phyloP scores from a whole-genome alignment of 1,284 basidiomycete species.

The Papiliotrema nemorosa region DNA sequence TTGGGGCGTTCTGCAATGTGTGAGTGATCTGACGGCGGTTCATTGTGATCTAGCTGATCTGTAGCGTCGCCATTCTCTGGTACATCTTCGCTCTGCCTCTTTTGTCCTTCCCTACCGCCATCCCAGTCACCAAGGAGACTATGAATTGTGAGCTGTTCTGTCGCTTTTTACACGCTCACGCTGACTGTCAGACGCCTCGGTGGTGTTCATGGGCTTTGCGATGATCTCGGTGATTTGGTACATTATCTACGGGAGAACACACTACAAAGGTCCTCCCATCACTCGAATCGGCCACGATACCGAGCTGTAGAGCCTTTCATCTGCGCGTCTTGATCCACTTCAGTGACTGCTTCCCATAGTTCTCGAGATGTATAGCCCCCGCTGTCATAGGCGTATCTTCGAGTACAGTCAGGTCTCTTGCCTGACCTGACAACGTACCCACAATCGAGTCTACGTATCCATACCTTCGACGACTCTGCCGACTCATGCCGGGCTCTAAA shows the following conservation, averaged over 20 bases:
- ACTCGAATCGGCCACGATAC: slow-evolving; percentile 3
- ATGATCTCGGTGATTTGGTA: slow-evolving; percentile 60
- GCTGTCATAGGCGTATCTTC: too few species aligned
- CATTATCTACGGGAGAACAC: slow-evolving; percentile 46
- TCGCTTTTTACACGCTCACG: not conserved
- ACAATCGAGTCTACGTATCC: too few species aligned
- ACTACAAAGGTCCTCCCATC: slow-evolving; percentile 39
- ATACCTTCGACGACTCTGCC: too few species aligned
- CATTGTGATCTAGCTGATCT: not conserved
- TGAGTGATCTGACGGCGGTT: slow-evolving; percentile 10
- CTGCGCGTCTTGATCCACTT: not conserved
- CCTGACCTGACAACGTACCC: too few species aligned
- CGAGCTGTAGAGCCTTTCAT: not conserved
- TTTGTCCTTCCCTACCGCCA: slow-evolving; percentile 30
- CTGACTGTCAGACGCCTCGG: slow-evolving; percentile 51
- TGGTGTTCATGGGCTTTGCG: slow-evolving; percentile 61
- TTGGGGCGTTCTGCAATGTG: slow-evolving; percentile 44
- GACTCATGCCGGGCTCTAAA: too few species aligned
- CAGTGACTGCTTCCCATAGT: not conserved
- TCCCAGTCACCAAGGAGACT: slow-evolving; percentile 26
- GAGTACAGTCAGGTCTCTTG: too few species aligned
- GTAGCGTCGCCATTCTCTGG: slow-evolving; percentile 24
- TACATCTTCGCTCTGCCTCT: slow-evolving; percentile 32
- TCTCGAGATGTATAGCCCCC: not conserved
- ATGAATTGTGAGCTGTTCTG: slow-evolving; percentile 29